Evolutionary conservation across 148 eudicot species (phyloP).

Genomic region (Chenopodium berlandieri): DNA sequence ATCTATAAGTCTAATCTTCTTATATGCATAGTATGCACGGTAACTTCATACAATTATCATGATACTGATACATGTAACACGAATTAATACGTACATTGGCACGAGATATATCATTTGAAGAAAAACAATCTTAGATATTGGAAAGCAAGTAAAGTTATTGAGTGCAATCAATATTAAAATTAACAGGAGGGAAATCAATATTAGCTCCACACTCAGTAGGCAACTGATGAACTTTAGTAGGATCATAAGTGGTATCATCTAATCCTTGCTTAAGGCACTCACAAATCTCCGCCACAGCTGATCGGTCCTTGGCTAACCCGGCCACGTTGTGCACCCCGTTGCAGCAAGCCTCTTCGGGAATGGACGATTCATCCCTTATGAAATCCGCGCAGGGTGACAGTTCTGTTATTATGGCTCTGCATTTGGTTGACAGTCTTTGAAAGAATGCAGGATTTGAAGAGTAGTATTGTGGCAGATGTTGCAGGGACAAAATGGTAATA

Average conservation of each 20-base stretch:
- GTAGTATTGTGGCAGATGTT: not conserved
- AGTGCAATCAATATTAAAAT: constrained; percentile 12
- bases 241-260: constrained; percentile 3
- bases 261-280: constrained; percentile 20
- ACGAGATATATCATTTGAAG: not conserved
- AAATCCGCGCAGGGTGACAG: constrained; percentile 25
- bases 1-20: no score
- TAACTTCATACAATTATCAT: no score
- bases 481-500: constrained; percentile 5
- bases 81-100: no score
- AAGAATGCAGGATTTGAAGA: constrained; percentile 3
- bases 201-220: constrained; percentile 6
- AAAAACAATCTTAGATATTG: no score
- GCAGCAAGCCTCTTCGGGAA: constrained; percentile 14
- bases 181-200: constrained; percentile 18
- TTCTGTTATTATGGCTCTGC: constrained; percentile 15
- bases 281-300: not conserved
- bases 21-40: no score
- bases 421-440: constrained; percentile 7
- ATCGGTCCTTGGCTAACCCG: not conserved
- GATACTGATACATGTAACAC: no score
- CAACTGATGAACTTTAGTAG: constrained; percentile 7
- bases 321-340: constrained; percentile 9
- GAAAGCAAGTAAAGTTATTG: not conserved
- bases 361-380: not conserved